These are phyloP conservation scores for Turritis glabra DNA, from an alignment of 345 rosid species.

Conservation along the genomic window DNA sequence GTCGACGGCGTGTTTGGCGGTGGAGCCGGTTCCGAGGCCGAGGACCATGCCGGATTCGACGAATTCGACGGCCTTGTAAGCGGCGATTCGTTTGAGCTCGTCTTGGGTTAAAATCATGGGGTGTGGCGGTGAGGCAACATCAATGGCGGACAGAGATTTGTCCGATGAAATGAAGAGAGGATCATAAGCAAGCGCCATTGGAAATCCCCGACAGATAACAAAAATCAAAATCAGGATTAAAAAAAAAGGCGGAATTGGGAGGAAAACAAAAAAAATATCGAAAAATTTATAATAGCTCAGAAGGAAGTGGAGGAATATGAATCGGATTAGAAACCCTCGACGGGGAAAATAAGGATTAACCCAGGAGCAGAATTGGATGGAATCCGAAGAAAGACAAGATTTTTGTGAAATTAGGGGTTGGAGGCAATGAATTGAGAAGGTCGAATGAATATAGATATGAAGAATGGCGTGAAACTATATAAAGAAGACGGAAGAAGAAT, in stretches of 20 bases:
- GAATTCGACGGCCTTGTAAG: slow-evolving; percentile 89
- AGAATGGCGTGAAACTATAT: not conserved
- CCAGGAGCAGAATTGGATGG: no score
- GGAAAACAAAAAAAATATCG: no score
- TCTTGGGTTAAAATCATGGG: slow-evolving; percentile 57
- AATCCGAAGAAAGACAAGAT: not conserved
- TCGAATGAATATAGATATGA: slow-evolving; percentile 22
- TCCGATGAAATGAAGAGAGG: slow-evolving; percentile 47
- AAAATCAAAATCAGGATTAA: no score
- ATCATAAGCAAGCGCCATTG: slow-evolving; percentile 55
- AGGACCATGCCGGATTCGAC: slow-evolving; percentile 98
- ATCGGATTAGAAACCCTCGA: no score
- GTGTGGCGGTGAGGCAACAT: slow-evolving; percentile 31
- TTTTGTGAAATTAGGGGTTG: not conserved
- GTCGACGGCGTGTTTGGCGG: slow-evolving; percentile 93
- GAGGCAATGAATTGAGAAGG: not conserved
- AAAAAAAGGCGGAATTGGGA: not conserved
- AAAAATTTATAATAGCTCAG: no score
- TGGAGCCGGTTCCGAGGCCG: slow-evolving; percentile 97
- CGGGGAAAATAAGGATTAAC: no score
- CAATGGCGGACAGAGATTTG: slow-evolving; percentile 36
- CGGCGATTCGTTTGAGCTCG: slow-evolving; percentile 77
- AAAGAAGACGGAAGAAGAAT: not conserved
- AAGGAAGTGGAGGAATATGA: no score
- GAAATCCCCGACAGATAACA: no score